Conservation (phyloP, 352 stramenopile genomes). For the Pythium aphanidermatum region DNA sequence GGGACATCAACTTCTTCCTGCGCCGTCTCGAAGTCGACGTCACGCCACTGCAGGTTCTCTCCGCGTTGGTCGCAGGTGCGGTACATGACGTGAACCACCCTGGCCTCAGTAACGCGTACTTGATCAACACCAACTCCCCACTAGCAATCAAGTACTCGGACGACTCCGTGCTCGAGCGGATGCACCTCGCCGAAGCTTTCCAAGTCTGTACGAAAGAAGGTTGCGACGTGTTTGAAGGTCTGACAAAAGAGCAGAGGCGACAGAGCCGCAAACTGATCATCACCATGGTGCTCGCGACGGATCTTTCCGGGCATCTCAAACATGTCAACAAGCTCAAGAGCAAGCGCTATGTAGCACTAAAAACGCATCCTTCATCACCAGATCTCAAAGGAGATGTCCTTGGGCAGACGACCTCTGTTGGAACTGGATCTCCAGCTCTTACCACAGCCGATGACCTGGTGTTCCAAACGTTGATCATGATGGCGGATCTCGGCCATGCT, state of each 20-base stretch:
- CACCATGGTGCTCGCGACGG: conserved; percentile 77
- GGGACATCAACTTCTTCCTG: conserved; percentile 69
- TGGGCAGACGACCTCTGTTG: too few relatives aligned
- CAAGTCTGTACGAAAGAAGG: conserved; percentile 56
- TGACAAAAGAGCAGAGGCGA: conserved; percentile 40
- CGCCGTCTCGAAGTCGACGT: conserved; percentile 31
- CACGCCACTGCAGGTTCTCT: conserved; percentile 48
- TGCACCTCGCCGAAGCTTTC: conserved; percentile 70
- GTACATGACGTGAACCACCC: conserved; percentile 92
- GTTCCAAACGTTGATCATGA: conserved; percentile 70
- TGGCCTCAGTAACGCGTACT: conserved; percentile 89
- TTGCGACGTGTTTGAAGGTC: conserved; percentile 63
- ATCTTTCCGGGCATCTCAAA: conserved; percentile 70
- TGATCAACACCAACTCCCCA: conserved; percentile 75
- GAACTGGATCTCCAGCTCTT: too few relatives aligned
- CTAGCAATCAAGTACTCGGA: conserved; percentile 93
- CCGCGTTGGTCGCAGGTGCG: conserved; percentile 84
- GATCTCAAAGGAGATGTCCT: conserved; percentile 16
- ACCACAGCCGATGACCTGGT: conserved; percentile 35
- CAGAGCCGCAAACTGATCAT: conserved; percentile 70
- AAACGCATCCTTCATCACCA: conserved; percentile 22
- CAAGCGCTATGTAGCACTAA: conserved; percentile 42
- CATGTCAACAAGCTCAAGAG: conserved; percentile 75
- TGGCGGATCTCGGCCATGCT: conserved; percentile 62
- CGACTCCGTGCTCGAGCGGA: conserved; percentile 85